A percentile compares a stretch with the other conserved stretches of the same genome.
phyloP scores from a whole-genome alignment of 495 filamentous ascomycete species.

The Xylaria venustula region DNA sequence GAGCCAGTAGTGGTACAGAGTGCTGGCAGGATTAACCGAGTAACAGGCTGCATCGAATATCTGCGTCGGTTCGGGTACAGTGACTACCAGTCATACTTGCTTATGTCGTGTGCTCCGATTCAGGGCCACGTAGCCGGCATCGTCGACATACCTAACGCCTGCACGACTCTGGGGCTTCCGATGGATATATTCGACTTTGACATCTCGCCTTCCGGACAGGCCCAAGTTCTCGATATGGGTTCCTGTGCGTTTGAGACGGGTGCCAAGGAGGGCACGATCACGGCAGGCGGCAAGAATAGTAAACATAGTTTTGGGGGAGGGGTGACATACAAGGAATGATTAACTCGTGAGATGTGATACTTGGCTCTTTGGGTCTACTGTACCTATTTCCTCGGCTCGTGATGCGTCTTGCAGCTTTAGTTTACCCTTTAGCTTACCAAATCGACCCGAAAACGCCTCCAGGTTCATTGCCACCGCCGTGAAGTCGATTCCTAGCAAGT shows the following conservation, averaged over 20 bases:
- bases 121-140: constrained; percentile 94
- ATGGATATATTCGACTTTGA: constrained; percentile 98
- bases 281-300: constrained; percentile 43
- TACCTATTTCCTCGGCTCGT: no score
- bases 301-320: constrained; percentile 52
- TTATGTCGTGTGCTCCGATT: constrained; percentile 84
- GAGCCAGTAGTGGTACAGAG: neutral
- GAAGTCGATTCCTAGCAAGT: no score
- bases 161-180: constrained; percentile 84
- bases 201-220: constrained; percentile 66
- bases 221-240: constrained; percentile 70
- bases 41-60: constrained; percentile 68
- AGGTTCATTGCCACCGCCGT: no score
- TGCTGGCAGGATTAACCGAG: neutral
- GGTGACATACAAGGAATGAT: constrained; percentile 42
- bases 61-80: constrained; percentile 72
- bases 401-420: no score
- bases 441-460: no score
- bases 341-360: neutral
- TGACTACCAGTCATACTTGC: constrained; percentile 84
- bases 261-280: constrained; percentile 41
- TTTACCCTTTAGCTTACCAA: no score
- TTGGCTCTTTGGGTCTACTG: neutral
- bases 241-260: constrained; percentile 69
- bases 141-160: constrained; percentile 82